Evolutionary conservation across 257 asterid species (phyloP).

Genomic region (Nicotiana obtusifolia): DNA sequence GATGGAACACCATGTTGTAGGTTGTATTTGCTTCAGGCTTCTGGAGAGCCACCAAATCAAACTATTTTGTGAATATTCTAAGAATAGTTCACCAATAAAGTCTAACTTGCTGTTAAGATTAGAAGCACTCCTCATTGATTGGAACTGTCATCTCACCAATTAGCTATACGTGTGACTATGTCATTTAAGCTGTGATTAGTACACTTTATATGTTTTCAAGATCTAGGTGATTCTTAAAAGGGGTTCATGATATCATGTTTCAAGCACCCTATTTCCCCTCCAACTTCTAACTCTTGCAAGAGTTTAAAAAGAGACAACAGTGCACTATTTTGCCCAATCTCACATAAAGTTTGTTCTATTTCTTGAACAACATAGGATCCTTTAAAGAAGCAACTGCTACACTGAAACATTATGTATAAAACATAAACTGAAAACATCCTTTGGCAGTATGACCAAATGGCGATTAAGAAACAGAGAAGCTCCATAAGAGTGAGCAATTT

Average conservation of each 20-base stretch:
- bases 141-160: background rate
- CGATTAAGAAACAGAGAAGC: background rate
- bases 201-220: background rate
- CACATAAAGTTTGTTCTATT: background rate
- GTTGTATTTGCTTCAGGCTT: slow-evolving; percentile 77
- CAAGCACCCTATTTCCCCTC: background rate
- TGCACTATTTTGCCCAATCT: background rate
- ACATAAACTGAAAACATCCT: background rate
- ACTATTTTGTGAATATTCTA: slow-evolving; percentile 3
- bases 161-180: background rate
- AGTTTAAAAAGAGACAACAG: background rate
- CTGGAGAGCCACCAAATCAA: slow-evolving; percentile 53
- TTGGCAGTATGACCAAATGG: background rate
- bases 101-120: slow-evolving; percentile 1
- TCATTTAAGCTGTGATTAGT: background rate
- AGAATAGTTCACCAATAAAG: background rate
- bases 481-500: background rate
- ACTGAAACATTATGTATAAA: background rate
- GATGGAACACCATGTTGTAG: slow-evolving; percentile 93
- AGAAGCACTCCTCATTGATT: background rate
- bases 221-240: slow-evolving; percentile 3
- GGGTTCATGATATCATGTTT: background rate
- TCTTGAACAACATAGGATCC: background rate
- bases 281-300: background rate
- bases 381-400: background rate